Base-by-base conservation (phyloP, 2,329 filamentous ascomycete species). In the Fusarium poae region DNA sequence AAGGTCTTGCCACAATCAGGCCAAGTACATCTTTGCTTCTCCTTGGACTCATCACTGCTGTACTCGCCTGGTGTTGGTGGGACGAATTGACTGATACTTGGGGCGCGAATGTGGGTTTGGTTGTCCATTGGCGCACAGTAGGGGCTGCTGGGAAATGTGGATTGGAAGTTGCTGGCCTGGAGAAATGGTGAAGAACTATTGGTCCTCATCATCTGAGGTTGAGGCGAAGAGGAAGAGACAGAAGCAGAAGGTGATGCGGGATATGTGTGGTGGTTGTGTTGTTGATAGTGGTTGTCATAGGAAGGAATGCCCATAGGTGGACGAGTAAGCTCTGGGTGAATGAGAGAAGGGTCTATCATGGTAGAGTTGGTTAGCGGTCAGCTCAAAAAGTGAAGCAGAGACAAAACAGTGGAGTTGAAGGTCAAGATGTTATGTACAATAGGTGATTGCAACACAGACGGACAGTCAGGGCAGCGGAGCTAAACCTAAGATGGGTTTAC, bases 1-100 rank as follows among this genome's bases (percentile, higher is more conserved):
- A 97, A 97, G 60, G 90, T 85, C 74, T 92, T 90, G 68, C 93
- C 93, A 74, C 94, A 97, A 60, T 95, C 93, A 9, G 91, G 89
- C 75, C 94, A 90, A 1, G 92, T 92, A 83, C 93, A 97, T 65
- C 92, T 85, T 72, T 87, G 85, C 80, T 88, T 88, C 76, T 92
- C 90, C 75, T 91, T 90, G 62, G 83, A 79, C 75, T 91, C 89
- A 57, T 88, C 83, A 59, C 85, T 86, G 76, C 87, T 91, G 71
- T 76, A 86, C 78, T 87, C 89, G 79, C 69, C 86, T 81, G 72
- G 87, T 52, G 84, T 80, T 27, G 82, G 86, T 2, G 92, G 93
- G 66, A 89, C 89, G 65, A 89, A 88, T 18, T 92, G 94, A 68
- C 72, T 86, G 65, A 91, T 84, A 49, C 92, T 95, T 55, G 87